Percentiles rank a stretch among this genome's conserved stretches.
Conservation (phyloP, 2,329 filamentous ascomycete genomes). For the Juglanconis sp. region DNA sequence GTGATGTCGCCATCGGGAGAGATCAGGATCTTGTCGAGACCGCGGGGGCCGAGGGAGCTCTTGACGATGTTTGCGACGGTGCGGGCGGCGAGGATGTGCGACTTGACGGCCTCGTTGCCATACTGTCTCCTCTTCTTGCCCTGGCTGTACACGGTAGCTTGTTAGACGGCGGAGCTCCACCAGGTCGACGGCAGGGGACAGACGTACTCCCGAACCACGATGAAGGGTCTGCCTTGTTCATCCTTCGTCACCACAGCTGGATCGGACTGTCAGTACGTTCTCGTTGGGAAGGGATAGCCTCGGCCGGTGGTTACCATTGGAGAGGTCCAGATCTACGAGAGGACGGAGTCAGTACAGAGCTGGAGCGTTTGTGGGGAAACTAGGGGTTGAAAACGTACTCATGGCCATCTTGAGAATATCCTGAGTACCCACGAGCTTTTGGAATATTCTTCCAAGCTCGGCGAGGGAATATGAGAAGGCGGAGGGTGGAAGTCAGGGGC, state of each 20-base stretch:
- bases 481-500: background rate
- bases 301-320: constrained; percentile 61
- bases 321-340: constrained; percentile 71
- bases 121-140: constrained; percentile 97
- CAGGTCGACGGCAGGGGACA: background rate
- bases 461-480: background rate
- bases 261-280: constrained; percentile 18
- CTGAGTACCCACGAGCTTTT: background rate
- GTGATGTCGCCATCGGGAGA: constrained; percentile 98
- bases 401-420: constrained; percentile 50
- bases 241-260: constrained; percentile 81
- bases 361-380: constrained; percentile 10
- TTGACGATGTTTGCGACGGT: constrained; percentile 97
- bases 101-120: constrained; percentile 95
- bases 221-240: constrained; percentile 95
- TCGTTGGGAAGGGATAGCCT: constrained; percentile 16
- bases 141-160: constrained; percentile 57
- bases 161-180: constrained; percentile 21
- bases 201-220: constrained; percentile 92
- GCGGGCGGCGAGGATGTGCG: constrained; percentile 93
- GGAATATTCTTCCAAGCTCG: background rate
- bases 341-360: background rate
- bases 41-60: constrained; percentile 90
- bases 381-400: constrained; percentile 43
- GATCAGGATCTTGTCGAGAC: constrained; percentile 98